A percentile compares a stretch with the other conserved stretches of the same genome.
Evolutionary conservation across 306 rosid genomes (phyloP).

Genomic region (Trifolium repens): DNA sequence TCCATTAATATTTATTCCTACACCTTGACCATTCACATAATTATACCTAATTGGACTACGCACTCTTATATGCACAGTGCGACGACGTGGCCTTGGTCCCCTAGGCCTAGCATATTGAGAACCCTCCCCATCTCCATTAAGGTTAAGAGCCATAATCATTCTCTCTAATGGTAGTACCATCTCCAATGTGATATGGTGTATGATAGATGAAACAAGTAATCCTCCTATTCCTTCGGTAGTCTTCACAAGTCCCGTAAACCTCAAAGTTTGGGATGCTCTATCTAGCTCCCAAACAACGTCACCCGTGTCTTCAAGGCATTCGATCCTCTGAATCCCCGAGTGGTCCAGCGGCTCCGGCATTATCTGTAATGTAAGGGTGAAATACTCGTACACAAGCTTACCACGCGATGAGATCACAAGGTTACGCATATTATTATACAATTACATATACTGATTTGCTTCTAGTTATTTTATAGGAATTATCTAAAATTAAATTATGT

Average conservation of each 20-base stretch:
- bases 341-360: background rate
- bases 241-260: background rate
- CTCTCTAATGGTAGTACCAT: background rate
- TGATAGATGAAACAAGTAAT: background rate
- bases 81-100: background rate
- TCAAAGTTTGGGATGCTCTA: background rate
- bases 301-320: background rate
- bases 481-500: no score
- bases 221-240: background rate
- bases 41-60: background rate
- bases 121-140: no score
- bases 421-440: background rate
- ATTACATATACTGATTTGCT: no score
- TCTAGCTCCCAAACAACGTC: background rate
- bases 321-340: background rate
- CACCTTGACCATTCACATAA: no score
- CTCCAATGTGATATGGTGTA: background rate
- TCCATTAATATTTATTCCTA: no score
- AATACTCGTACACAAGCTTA: background rate
- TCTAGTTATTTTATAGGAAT: background rate
- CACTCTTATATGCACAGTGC: background rate
- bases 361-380: background rate
- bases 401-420: background rate
- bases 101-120: background rate
- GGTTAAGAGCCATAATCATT: background rate